These are phyloP conservation scores for Fragaria nilgerrensis DNA, from an alignment of 306 rosid species.

Conservation along the genomic window DNA sequence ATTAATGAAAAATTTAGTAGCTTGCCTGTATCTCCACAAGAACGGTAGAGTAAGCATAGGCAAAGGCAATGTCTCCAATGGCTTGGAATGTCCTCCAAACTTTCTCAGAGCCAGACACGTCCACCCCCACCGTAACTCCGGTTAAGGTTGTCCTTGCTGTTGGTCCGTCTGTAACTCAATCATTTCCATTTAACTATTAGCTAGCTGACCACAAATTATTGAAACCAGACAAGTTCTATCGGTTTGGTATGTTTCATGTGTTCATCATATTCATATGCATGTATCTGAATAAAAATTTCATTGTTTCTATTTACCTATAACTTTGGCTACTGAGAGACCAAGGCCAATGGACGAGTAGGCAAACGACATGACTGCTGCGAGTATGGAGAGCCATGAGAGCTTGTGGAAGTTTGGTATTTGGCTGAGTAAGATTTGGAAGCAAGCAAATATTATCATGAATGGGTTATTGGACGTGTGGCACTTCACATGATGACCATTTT, in stretches of 20 bases:
- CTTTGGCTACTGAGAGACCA: constrained; percentile 78
- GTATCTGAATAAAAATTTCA: background rate
- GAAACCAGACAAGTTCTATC: background rate
- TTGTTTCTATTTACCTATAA: constrained; percentile 36
- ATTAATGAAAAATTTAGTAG: too few relatives aligned
- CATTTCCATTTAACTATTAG: background rate
- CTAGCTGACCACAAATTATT: background rate
- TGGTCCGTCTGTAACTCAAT: constrained; percentile 30
- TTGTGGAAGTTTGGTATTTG: constrained; percentile 84
- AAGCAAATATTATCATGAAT: constrained; percentile 66
- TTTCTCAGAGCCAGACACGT: constrained; percentile 70
- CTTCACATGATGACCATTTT: constrained; percentile 59
- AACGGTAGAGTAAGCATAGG: constrained; percentile 90
- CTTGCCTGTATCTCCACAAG: constrained; percentile 93
- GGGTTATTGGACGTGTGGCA: constrained; percentile 65
- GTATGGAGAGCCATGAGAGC: constrained; percentile 88
- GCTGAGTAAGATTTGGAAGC: constrained; percentile 72
- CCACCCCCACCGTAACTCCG: constrained; percentile 81
- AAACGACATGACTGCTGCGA: constrained; percentile 98
- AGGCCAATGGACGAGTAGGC: constrained; percentile 90
- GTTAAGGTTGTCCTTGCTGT: constrained; percentile 60
- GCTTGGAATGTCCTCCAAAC: constrained; percentile 86
- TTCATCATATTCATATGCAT: background rate
- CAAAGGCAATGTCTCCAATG: constrained; percentile 93
- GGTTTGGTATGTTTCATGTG: background rate